These are phyloP conservation scores for Ophiocordyceps camponoti-saundersi DNA, from an alignment of 2,329 filamentous ascomycete species.

Conservation along the genomic window DNA sequence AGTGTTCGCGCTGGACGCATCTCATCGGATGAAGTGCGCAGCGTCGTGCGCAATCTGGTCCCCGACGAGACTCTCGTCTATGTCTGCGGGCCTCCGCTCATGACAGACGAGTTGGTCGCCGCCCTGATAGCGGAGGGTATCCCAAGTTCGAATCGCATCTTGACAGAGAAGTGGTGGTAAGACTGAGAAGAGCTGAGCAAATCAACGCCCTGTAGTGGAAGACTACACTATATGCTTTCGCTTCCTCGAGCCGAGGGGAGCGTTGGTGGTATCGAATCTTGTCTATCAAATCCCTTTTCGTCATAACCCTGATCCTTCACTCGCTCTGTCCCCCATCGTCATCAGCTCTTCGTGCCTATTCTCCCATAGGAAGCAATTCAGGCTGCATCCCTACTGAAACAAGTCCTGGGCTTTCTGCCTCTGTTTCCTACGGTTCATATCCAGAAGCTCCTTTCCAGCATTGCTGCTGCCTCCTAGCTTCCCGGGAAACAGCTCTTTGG, in stretches of 20 bases:
- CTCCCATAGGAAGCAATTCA: not conserved
- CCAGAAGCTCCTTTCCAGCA: conserved; percentile 51
- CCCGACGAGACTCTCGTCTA: conserved; percentile 34
- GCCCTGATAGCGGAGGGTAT: conserved; percentile 20
- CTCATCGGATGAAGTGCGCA: conserved; percentile 20
- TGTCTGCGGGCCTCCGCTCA: conserved; percentile 48
- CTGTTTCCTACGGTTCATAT: conserved; percentile 30
- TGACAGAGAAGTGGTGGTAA: conserved; percentile 50
- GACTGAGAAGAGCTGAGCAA: no score
- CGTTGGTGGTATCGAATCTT: no score
- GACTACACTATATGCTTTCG: no score
- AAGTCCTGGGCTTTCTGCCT: conserved; percentile 57
- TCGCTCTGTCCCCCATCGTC: no score
- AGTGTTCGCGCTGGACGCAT: conserved; percentile 22
- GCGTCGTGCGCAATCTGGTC: conserved; percentile 17
- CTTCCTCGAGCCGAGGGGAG: no score
- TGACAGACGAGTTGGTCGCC: conserved; percentile 50
- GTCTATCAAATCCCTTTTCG: no score
- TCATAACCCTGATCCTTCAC: no score
- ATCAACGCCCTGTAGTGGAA: not conserved
- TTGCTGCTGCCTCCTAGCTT: conserved; percentile 36
- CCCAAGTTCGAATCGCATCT: conserved; percentile 27
- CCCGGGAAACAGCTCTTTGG: conserved; percentile 53
- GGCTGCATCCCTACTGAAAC: conserved; percentile 31
- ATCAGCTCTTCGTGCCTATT: no score